These are phyloP conservation scores for Elsinoe australis DNA, from an alignment of 2,329 filamentous ascomycete genomes.

Conservation along the genomic window DNA sequence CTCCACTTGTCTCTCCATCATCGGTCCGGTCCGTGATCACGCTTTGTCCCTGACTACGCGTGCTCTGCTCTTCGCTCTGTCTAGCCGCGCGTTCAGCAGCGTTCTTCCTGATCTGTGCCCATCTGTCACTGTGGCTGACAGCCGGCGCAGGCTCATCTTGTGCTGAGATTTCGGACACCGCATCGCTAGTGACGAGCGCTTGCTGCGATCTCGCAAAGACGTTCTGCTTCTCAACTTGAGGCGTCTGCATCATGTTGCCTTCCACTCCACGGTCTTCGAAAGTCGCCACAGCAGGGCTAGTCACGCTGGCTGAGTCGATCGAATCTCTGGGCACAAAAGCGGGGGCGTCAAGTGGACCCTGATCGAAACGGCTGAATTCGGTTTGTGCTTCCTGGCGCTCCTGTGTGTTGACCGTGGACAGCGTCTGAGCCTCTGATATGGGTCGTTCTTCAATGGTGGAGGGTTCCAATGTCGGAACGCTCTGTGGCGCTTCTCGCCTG, in stretches of 20 bases:
- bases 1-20: constrained; percentile 84
- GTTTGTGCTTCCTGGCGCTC: constrained; percentile 53
- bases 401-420: constrained; percentile 35
- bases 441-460: neutral
- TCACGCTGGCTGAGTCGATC: constrained; percentile 19
- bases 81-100: constrained; percentile 71
- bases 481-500: neutral
- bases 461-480: neutral
- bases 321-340: constrained; percentile 60
- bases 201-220: constrained; percentile 15
- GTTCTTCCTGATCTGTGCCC: constrained; percentile 94
- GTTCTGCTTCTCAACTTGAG: constrained; percentile 5
- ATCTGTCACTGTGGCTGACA: constrained; percentile 56
- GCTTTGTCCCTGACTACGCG: constrained; percentile 43
- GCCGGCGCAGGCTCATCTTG: constrained; percentile 11
- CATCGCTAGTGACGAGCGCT: constrained; percentile 14
- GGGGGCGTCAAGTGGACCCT: constrained; percentile 86
- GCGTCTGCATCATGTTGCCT: constrained; percentile 12
- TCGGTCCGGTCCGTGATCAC: constrained; percentile 52
- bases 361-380: constrained; percentile 67
- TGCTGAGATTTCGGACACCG: constrained; percentile 11
- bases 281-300: constrained; percentile 9
- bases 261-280: constrained; percentile 13
- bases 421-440: constrained; percentile 26
- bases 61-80: constrained; percentile 56